phyloP scores from a whole-genome alignment of 805 yeast species.

The Pichia nanzhaoensis region DNA sequence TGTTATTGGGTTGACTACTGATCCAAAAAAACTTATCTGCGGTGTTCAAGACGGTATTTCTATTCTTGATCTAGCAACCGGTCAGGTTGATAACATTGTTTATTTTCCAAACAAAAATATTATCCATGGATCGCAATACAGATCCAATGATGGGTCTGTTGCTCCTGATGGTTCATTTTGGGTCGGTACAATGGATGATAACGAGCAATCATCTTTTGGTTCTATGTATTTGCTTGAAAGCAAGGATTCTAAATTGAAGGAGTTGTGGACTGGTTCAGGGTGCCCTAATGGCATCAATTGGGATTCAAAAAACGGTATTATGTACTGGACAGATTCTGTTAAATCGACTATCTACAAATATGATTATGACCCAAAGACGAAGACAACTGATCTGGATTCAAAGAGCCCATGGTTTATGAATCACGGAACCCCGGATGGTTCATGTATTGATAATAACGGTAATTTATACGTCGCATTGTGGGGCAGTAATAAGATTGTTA shows the following conservation, averaged over 20 bases:
- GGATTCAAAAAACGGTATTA: slow-evolving; percentile 30
- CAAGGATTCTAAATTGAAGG: slow-evolving; percentile 24
- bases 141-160: slow-evolving; percentile 80
- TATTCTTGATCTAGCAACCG: slow-evolving; percentile 38
- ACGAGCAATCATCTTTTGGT: slow-evolving; percentile 34
- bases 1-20: slow-evolving; percentile 59
- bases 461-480: slow-evolving; percentile 63
- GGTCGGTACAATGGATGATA: slow-evolving; percentile 68
- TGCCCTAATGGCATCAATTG: slow-evolving; percentile 75
- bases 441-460: slow-evolving; percentile 48
- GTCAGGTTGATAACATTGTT: slow-evolving; percentile 32
- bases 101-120: slow-evolving; percentile 36
- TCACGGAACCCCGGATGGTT: slow-evolving; percentile 64
- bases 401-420: slow-evolving; percentile 35
- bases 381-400: slow-evolving; percentile 30
- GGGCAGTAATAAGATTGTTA: slow-evolving; percentile 50
- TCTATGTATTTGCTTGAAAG: slow-evolving; percentile 39
- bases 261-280: slow-evolving; percentile 32
- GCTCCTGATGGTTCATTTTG: slow-evolving; percentile 72
- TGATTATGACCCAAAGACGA: slow-evolving; percentile 35
- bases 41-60: slow-evolving; percentile 67
- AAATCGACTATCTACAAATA: slow-evolving; percentile 41
- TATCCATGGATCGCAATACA: slow-evolving; percentile 27
- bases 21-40: slow-evolving; percentile 47
- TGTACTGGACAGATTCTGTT: slow-evolving; percentile 51